Conservation (phyloP, 495 filamentous ascomycete genomes). For the Talaromyces stipitatus region DNA sequence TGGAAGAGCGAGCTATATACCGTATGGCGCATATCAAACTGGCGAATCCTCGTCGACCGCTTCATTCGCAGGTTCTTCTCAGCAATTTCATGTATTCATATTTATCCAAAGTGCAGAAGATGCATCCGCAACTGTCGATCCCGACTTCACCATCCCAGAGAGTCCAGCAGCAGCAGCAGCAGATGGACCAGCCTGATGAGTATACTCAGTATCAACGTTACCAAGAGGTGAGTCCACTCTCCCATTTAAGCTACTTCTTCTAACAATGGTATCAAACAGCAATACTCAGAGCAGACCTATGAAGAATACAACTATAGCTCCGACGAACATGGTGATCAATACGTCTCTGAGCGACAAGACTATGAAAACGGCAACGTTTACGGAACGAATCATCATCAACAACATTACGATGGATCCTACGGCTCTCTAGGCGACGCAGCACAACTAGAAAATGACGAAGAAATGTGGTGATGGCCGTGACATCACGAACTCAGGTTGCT, state of each 20-base stretch:
- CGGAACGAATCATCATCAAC: slow-evolving; percentile 32
- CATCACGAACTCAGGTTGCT: slow-evolving; percentile 24
- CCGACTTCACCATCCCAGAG: slow-evolving; percentile 51
- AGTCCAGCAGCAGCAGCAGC: slow-evolving; percentile 47
- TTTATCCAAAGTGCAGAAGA: slow-evolving; percentile 95
- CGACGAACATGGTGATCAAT: slow-evolving; percentile 41
- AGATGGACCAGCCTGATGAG: slow-evolving; percentile 59
- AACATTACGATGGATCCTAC: slow-evolving; percentile 35
- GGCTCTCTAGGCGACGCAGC: slow-evolving; percentile 43
- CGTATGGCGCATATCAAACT: slow-evolving; percentile 98
- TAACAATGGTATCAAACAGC: slow-evolving; percentile 22
- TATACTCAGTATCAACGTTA: slow-evolving; percentile 56
- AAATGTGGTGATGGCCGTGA: slow-evolving; percentile 53
- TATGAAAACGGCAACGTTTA: slow-evolving; percentile 41
- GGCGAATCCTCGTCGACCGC: slow-evolving; percentile 83
- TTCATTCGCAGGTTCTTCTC: slow-evolving; percentile 93
- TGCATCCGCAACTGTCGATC: slow-evolving; percentile 87
- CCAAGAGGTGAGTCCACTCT: slow-evolving; percentile 47
- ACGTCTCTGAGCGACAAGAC: slow-evolving; percentile 43
- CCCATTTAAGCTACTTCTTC: neutral
- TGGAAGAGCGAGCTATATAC: slow-evolving; percentile 96
- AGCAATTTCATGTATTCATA: slow-evolving; percentile 99
- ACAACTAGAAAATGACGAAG: slow-evolving; percentile 42
- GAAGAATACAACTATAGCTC: slow-evolving; percentile 53
- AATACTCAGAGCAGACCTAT: slow-evolving; percentile 46